Percentiles rank a stretch among this genome's conserved stretches.
Conservation (phyloP, 306 rosid genomes). For the Quercus robur region DNA sequence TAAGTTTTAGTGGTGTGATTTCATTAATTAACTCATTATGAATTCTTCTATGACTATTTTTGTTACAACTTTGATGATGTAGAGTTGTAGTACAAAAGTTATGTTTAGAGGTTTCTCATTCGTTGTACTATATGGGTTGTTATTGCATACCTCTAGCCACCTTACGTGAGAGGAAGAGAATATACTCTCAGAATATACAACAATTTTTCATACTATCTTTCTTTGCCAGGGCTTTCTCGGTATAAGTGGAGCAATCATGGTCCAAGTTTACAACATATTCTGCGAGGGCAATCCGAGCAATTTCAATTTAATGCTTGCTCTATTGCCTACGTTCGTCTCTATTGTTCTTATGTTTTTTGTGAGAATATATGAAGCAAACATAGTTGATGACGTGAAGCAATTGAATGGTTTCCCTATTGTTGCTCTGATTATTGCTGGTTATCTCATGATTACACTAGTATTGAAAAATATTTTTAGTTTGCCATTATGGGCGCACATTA, state of each 20-base stretch:
- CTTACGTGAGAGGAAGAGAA: too few relatives aligned
- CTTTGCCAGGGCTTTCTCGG: constrained; percentile 76
- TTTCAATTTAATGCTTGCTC: constrained; percentile 62
- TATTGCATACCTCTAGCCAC: accelerated
- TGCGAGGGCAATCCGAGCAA: constrained; percentile 59
- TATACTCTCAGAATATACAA: accelerated
- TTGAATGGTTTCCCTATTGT: constrained; percentile 54
- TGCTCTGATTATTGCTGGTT: constrained; percentile 56
- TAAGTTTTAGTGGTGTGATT: too few relatives aligned
- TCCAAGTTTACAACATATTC: constrained; percentile 56
- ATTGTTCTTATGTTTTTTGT: constrained; percentile 52
- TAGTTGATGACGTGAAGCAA: constrained; percentile 51
- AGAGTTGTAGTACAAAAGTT: too few relatives aligned
- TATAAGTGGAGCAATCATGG: constrained; percentile 82
- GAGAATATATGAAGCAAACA: constrained; percentile 50
- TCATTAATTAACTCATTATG: too few relatives aligned
- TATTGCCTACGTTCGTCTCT: constrained; percentile 57
- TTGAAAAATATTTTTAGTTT: constrained; percentile 45
- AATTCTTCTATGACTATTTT: too few relatives aligned
- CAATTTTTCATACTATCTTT: constrained; percentile 41
- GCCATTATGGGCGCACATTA: constrained; percentile 42
- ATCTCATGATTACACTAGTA: constrained; percentile 57
- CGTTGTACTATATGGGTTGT: too few relatives aligned
- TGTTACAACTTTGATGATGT: too few relatives aligned
- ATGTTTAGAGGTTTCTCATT: too few relatives aligned